Conservation (phyloP, 2,329 filamentous ascomycete species). For the Penicillium glabrum region DNA sequence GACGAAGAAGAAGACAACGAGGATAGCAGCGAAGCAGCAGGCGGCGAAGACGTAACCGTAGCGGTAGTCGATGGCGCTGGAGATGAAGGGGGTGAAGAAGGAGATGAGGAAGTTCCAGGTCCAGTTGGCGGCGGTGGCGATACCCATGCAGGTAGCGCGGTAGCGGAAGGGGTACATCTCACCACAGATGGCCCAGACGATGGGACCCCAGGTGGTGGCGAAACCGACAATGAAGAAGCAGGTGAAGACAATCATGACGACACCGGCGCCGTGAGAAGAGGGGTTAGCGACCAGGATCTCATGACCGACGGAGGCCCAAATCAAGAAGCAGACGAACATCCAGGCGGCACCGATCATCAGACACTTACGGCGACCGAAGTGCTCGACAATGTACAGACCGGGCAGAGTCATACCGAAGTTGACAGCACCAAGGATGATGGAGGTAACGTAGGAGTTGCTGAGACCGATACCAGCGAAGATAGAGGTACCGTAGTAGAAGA, state of each 20-base stretch:
- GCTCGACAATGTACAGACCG: conserved; percentile 69
- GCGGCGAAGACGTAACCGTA: conserved; percentile 79
- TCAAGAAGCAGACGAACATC: conserved; percentile 63
- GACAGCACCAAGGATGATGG: conserved; percentile 67
- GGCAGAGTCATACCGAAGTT: conserved; percentile 68
- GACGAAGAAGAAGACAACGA: conserved; percentile 75
- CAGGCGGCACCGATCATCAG: conserved; percentile 67
- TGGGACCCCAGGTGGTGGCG: conserved; percentile 69
- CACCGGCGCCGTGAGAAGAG: conserved; percentile 54
- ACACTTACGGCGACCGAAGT: conserved; percentile 66
- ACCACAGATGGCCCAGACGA: conserved; percentile 46
- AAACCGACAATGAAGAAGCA: conserved; percentile 75
- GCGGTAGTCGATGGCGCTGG: conserved; percentile 67
- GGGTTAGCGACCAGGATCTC: conserved; percentile 41
- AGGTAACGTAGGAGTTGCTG: conserved; percentile 64
- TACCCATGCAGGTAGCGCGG: conserved; percentile 73
- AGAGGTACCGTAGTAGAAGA: conserved; percentile 55
- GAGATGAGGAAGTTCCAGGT: conserved; percentile 71
- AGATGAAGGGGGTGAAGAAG: conserved; percentile 82
- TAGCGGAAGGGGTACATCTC: conserved; percentile 49
- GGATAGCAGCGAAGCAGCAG: conserved; percentile 65
- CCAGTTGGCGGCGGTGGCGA: conserved; percentile 79
- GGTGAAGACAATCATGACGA: conserved; percentile 69
- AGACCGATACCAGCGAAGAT: conserved; percentile 69
- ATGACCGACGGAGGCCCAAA: conserved; percentile 61